Percentiles rank a stretch among this genome's conserved stretches.
These are phyloP conservation scores for Ceratocystis colombiana DNA, from an alignment of 2,329 filamentous ascomycete species.

Conservation along the genomic window DNA sequence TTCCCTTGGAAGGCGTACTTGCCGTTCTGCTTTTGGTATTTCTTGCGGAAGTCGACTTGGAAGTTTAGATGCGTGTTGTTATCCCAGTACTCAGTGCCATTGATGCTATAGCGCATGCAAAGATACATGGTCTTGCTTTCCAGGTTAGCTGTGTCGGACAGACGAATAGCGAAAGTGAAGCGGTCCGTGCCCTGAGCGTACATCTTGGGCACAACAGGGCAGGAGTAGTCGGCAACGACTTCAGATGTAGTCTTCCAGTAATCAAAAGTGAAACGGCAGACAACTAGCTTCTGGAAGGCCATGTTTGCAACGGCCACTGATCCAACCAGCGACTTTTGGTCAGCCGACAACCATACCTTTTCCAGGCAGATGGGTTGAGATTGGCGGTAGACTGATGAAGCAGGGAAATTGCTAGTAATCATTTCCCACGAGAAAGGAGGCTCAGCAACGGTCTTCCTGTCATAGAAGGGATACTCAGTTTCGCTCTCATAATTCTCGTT, in stretches of 20 bases:
- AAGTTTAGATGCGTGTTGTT: slow-evolving; percentile 84
- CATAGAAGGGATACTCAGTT: slow-evolving; percentile 70
- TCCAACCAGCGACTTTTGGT: slow-evolving; percentile 79
- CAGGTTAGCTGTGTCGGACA: slow-evolving; percentile 82
- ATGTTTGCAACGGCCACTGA: slow-evolving; percentile 78
- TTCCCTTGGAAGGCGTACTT: slow-evolving; percentile 44
- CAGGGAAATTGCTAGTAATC: slow-evolving; percentile 71
- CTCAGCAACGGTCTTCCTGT: slow-evolving; percentile 14
- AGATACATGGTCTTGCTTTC: slow-evolving; percentile 88
- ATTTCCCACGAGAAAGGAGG: slow-evolving; percentile 78
- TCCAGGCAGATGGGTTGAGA: slow-evolving; percentile 67
- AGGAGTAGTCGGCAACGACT: slow-evolving; percentile 75
- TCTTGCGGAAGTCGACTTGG: slow-evolving; percentile 86
- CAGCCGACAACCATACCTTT: slow-evolving; percentile 72
- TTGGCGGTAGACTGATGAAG: slow-evolving; percentile 42
- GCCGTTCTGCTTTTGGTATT: slow-evolving; percentile 51
- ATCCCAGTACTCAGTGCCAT: slow-evolving; percentile 85
- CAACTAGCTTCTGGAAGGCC: slow-evolving; percentile 77
- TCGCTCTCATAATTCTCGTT: slow-evolving; percentile 82
- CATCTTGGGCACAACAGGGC: slow-evolving; percentile 54
- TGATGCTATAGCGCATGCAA: slow-evolving; percentile 78
- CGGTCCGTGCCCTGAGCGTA: slow-evolving; percentile 56
- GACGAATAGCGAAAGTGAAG: slow-evolving; percentile 88
- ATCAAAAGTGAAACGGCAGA: slow-evolving; percentile 91
- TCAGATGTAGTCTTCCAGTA: slow-evolving; percentile 99